These are phyloP conservation scores for Barbatosphaeria neglecta DNA, from an alignment of 495 filamentous ascomycete species.

Conservation along the genomic window DNA sequence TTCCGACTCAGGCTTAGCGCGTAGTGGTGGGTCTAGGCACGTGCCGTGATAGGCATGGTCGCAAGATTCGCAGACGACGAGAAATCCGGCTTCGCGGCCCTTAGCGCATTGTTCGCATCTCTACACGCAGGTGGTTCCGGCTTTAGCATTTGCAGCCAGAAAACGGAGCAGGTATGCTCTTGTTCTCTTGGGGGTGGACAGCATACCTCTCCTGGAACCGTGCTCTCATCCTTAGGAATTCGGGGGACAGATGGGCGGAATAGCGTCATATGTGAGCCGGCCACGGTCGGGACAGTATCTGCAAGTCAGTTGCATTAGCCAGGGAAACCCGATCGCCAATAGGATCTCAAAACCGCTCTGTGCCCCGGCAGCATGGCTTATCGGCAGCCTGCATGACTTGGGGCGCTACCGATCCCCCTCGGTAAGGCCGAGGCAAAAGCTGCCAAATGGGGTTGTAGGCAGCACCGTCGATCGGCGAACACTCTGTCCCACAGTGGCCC, in stretches of 20 bases:
- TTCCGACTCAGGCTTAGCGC: slow-evolving; percentile 66
- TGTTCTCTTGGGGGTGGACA: too few relatives aligned
- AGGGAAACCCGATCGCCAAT: slow-evolving; percentile 12
- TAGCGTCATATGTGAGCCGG: slow-evolving; percentile 92
- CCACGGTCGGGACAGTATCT: slow-evolving; percentile 82
- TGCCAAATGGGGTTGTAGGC: neutral
- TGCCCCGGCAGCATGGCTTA: neutral
- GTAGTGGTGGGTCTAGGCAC: slow-evolving; percentile 83
- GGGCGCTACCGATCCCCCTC: neutral
- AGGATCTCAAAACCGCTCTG: neutral
- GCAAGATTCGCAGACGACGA: slow-evolving; percentile 87
- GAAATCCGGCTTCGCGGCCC: slow-evolving; percentile 50
- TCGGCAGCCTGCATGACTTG: slow-evolving; percentile 3
- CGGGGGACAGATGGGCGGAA: slow-evolving; percentile 71
- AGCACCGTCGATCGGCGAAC: neutral
- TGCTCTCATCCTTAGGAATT: slow-evolving; percentile 53
- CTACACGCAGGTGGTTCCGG: slow-evolving; percentile 28
- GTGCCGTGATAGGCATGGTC: slow-evolving; percentile 78
- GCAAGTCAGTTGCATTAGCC: slow-evolving; percentile 26
- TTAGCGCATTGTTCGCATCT: slow-evolving; percentile 81
- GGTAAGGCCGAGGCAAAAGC: neutral
- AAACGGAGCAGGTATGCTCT: too few relatives aligned
- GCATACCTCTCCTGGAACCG: slow-evolving; percentile 65
- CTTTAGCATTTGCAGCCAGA: neutral
- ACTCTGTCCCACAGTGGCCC: too few relatives aligned